Base-by-base conservation (phyloP, 192 early-diverging fungal genomes). In the Coemansia sp. region DNA sequence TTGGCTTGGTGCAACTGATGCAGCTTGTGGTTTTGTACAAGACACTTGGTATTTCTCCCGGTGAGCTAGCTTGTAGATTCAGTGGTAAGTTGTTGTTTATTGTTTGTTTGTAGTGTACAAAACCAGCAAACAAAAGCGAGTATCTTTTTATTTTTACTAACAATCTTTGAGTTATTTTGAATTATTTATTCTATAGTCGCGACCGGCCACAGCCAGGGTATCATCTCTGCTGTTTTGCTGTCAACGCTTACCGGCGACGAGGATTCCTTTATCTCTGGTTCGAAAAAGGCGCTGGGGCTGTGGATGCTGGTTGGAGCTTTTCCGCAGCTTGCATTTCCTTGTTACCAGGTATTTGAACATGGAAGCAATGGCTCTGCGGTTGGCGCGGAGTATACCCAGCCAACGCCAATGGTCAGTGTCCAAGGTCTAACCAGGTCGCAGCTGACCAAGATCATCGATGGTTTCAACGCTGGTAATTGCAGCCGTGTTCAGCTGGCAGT, bases 201-300 rank as follows among this genome's bases (percentile, higher is more conserved):
- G 14, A 90, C 91, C 56, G 96, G 94, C 45, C 96, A 98, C 76
- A 91, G 88, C 58, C 96, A 96, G 76, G 96, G 96, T 11, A 87
- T 96, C 40, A 89, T 92, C 52, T 85, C 89, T 5, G 93, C 96
- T 4, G 85, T 92, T 1, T 93, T 89, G 48, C 88, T 98, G 65
- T 86, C 96, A 0, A 66, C 87, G 28, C 87, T 94, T 11, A 78
- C 87, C 40, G 90, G 92, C 38, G 90, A 93, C 17, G 89, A 92
- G 58, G 85, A 89, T 52, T 90, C 92, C 7, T 94, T 96, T 73
- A 59, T 89, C 49, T 63, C 66, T 48, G 90, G 93, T 61, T 88
- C 91, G 28, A 83, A 85, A 64, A 94, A 91, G 67, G 90, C 91
- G 3, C 25, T 54, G 25, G 52, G 52, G 0, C 22, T 30, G 22